These are phyloP conservation scores for Parachaetomium inaequale DNA, from an alignment of 495 filamentous ascomycete species.

Conservation along the genomic window DNA sequence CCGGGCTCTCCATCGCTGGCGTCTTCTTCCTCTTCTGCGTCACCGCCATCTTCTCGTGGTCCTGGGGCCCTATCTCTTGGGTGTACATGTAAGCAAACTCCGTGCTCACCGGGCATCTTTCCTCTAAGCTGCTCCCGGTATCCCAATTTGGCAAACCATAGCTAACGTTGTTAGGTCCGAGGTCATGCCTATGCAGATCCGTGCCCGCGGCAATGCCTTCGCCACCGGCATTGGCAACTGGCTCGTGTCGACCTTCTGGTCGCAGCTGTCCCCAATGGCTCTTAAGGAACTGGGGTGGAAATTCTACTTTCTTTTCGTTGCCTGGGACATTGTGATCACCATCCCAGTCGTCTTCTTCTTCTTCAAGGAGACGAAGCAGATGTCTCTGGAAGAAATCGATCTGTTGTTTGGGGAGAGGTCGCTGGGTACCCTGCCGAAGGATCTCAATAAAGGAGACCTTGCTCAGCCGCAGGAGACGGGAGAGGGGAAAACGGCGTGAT, in stretches of 20 bases:
- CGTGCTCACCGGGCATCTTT: no score
- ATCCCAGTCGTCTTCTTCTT: conserved; percentile 48
- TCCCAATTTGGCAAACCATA: no score
- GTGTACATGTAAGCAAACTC: no score
- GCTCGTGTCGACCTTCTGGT: conserved; percentile 50
- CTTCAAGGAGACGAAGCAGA: conserved; percentile 55
- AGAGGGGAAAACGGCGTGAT: not conserved
- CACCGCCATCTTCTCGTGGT: conserved; percentile 46
- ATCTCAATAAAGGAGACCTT: conserved; percentile 27
- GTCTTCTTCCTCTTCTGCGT: conserved; percentile 52
- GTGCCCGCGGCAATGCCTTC: conserved; percentile 47
- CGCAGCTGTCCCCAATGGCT: conserved; percentile 49
- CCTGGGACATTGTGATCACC: conserved; percentile 31
- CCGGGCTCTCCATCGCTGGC: conserved; percentile 41
- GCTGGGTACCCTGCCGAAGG: conserved; percentile 42
- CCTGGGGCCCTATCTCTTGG: conserved; percentile 48
- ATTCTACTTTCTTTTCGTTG: conserved; percentile 47
- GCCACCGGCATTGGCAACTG: conserved; percentile 50
- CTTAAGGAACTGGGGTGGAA: conserved; percentile 43
- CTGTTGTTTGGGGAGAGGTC: conserved; percentile 50
- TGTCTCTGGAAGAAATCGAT: conserved; percentile 57
- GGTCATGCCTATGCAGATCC: conserved; percentile 51
- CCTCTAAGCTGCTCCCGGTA: no score
- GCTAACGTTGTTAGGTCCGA: no score
- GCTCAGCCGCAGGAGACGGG: not conserved